A percentile compares a stretch with the other conserved stretches of the same genome.
Conservation (phyloP, 2,329 filamentous ascomycete genomes). For the Penicillium sclerotigenum region DNA sequence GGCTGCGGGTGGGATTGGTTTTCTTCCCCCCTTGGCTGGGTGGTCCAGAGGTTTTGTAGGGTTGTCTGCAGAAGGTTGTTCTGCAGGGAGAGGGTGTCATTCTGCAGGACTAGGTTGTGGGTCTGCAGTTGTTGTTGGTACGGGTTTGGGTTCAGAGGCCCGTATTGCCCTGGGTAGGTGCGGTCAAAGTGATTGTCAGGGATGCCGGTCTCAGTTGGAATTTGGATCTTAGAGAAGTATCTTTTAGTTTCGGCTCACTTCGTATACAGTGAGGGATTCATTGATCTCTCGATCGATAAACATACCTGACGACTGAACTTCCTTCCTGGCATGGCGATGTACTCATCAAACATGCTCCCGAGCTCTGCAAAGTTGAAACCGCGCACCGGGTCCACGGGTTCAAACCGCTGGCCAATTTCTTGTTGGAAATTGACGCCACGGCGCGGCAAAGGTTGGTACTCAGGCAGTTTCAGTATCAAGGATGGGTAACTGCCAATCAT, state of each 20-base stretch:
- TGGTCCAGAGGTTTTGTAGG: background rate
- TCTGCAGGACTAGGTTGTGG: conserved; percentile 1
- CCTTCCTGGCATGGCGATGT: conserved; percentile 46
- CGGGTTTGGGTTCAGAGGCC: conserved; percentile 7
- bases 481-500: conserved; percentile 44
- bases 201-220: conserved; percentile 8
- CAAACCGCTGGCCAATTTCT: conserved; percentile 47
- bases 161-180: conserved; percentile 8
- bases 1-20: background rate
- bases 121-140: conserved; percentile 9
- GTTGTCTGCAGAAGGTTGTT: conserved; percentile 10
- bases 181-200: background rate
- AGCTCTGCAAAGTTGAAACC: conserved; percentile 49
- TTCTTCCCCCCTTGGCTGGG: background rate
- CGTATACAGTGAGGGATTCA: no score
- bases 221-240: conserved; percentile 10
- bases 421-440: conserved; percentile 40
- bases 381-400: conserved; percentile 31
- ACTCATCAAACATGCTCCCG: conserved; percentile 43
- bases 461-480: conserved; percentile 38
- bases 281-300: background rate
- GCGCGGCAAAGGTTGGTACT: conserved; percentile 40
- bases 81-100: conserved; percentile 6
- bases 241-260: background rate
- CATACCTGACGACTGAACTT: conserved; percentile 29